Evolutionary conservation across 768 basidiomycete genomes (phyloP), one percentile per base, ranked within the genome.

Genomic region (Auriscalpium vulgare): DNA sequence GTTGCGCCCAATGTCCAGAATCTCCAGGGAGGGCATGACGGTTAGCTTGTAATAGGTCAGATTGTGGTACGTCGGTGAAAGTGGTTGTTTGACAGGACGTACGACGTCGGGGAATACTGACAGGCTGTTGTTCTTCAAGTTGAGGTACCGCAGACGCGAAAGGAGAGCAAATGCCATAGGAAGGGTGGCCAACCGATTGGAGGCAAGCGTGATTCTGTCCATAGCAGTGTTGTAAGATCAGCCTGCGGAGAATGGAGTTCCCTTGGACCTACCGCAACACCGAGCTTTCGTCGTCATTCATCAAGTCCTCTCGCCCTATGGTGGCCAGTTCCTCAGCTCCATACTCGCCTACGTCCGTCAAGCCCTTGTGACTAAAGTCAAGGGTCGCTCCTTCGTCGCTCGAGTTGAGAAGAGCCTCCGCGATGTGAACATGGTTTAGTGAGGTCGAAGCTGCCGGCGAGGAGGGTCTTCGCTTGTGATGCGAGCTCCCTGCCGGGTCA

Each of bases 1-100:
- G 73, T 99, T 99, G 61, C 90, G 84, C 61, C 91, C 94, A 45
- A 99, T 79, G 69, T 99, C 97, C 60, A 99, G 74, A 56, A 94
- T 95, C 71, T 99, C 95, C 54, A 99, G 77, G 7, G 87, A 86
- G 3, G 87, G 83, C 74, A 98, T 84, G 16, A 82, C 73, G 47
- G 89, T 91, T 46, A 97, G 76, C 94, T 95, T 29, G 62, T 11
- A 46, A 50, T 35, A 59, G 51, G 50, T 50, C 45, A 13, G 46
- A 59, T 23, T 36, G 49, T 29, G 34, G 50, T 19, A 37, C 23
- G 11, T 52, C 19, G 43, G 13, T 37, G 11, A 54, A 38, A n/a
- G 8, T 10, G 16, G 21, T 48, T 7, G 17, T 37, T 49, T 50
- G 56, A 19, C 54, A 59, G 43, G 44, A 79, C 91, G 63, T 66